Conservation (phyloP, 2,329 filamentous ascomycete genomes). For the Claviceps maximensis region DNA sequence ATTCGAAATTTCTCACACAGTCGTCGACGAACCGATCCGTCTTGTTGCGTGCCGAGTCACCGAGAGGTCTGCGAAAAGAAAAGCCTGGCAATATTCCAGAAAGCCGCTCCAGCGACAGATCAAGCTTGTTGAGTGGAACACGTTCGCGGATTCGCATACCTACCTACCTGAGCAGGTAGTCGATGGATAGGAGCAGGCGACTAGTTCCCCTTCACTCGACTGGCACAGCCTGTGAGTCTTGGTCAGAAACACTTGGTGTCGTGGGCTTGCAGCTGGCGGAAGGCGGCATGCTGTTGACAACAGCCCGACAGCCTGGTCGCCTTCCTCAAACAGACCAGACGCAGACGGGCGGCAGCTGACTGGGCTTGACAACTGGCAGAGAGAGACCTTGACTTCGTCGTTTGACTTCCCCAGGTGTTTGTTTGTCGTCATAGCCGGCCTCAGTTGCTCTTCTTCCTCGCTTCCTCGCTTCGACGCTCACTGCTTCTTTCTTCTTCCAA, state of each 20-base stretch:
- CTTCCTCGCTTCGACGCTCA: constrained; percentile 1
- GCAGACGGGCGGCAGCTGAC: constrained; percentile 2
- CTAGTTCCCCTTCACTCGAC: not conserved
- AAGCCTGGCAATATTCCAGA: not conserved
- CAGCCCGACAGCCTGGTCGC: too few species aligned
- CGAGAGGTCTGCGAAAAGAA: not conserved
- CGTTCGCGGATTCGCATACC: not conserved
- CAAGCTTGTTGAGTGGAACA: not conserved
- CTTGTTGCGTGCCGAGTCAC: not conserved
- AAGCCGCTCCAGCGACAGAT: not conserved
- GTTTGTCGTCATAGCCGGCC: constrained; percentile 3
- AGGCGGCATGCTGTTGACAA: not conserved
- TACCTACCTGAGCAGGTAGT: too few species aligned
- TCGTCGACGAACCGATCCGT: not conserved
- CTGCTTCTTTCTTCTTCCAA: constrained; percentile 6
- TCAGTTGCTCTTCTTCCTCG: constrained; percentile 2
- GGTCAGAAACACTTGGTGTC: not conserved
- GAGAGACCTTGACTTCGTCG: not conserved
- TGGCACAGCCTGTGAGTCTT: not conserved
- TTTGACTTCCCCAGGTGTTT: not conserved
- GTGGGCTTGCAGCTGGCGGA: constrained; percentile 1
- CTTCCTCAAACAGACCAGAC: not conserved
- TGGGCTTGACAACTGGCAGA: constrained; percentile 4
- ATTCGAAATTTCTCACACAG: not conserved
- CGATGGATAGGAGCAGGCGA: not conserved